Evolutionary conservation across 257 asterid species (phyloP).

Genomic region (Solanum habrochaites): DNA sequence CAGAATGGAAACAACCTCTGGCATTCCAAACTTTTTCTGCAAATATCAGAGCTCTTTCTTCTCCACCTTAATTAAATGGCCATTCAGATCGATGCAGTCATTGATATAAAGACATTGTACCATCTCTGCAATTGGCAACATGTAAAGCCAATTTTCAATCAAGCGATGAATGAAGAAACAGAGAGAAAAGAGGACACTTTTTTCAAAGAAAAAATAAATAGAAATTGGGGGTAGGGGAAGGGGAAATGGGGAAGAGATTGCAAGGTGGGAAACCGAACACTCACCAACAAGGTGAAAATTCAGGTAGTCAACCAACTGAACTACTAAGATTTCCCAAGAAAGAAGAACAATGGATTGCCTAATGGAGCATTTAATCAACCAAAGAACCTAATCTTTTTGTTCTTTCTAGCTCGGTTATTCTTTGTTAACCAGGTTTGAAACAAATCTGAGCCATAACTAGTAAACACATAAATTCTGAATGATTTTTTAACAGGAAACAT

Average conservation of each 20-base stretch:
- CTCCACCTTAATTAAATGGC: constrained; percentile 49
- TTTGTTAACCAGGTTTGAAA: neutral
- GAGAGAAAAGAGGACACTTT: neutral
- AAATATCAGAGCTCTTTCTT: constrained; percentile 78
- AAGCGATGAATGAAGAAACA: neutral
- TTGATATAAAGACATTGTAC: constrained; percentile 53
- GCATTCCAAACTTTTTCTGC: constrained; percentile 59
- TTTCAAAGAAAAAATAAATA: neutral
- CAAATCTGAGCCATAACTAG: neutral
- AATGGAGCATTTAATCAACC: neutral
- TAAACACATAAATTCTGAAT: neutral
- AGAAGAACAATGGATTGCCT: neutral
- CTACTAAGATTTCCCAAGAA: neutral
- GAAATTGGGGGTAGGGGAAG: neutral
- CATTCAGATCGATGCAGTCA: constrained; percentile 55
- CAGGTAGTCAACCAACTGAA: neutral
- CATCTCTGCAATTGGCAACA: constrained; percentile 51
- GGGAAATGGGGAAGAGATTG: neutral
- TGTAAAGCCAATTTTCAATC: too few relatives aligned
- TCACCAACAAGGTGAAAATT: neutral
- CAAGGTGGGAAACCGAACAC: neutral
- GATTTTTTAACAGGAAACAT: neutral
- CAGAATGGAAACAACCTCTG: constrained; percentile 47
- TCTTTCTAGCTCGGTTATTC: neutral
- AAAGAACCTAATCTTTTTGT: neutral